Evolutionary conservation across 768 basidiomycete genomes (phyloP).

Genomic region (Scleroderma bovista): DNA sequence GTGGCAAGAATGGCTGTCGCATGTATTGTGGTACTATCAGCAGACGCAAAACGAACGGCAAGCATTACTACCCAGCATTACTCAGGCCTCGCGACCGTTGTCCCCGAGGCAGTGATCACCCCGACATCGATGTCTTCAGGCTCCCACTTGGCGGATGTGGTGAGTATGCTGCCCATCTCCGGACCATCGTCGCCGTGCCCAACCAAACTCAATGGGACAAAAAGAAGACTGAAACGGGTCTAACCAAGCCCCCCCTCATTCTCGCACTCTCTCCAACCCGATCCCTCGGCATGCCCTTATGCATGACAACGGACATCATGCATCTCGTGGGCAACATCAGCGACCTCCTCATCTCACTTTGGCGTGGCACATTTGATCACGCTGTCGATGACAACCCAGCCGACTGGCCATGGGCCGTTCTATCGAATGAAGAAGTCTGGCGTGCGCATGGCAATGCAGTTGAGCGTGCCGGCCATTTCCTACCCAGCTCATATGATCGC

Average conservation of each 20-base stretch:
- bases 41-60: constrained; percentile 17
- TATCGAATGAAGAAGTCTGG: constrained; percentile 17
- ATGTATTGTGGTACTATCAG: constrained; percentile 28
- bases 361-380: constrained; percentile 16
- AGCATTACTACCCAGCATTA: constrained; percentile 31
- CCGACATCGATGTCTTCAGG: constrained; percentile 23
- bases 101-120: constrained; percentile 23
- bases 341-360: constrained; percentile 20
- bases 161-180: constrained; percentile 3
- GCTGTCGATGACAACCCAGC: constrained; percentile 12
- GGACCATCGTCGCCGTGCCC: neutral
- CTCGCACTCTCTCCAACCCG: constrained; percentile 19
- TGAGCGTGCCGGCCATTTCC: neutral
- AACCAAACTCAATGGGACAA: constrained; percentile 22
- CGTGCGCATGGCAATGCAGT: neutral
- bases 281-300: constrained; percentile 26
- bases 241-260: constrained; percentile 33
- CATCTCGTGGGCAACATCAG: constrained; percentile 29
- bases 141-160: constrained; percentile 4
- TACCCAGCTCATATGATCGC: constrained; percentile 15
- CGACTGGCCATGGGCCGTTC: constrained; percentile 29
- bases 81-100: constrained; percentile 23
- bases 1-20: constrained; percentile 31
- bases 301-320: constrained; percentile 40
- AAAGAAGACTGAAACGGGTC: constrained; percentile 28